A percentile compares a stretch with the other conserved stretches of the same genome.
Evolutionary conservation across 1,284 basidiomycete species (phyloP).

Genomic region (Apiotrichum siamense): DNA sequence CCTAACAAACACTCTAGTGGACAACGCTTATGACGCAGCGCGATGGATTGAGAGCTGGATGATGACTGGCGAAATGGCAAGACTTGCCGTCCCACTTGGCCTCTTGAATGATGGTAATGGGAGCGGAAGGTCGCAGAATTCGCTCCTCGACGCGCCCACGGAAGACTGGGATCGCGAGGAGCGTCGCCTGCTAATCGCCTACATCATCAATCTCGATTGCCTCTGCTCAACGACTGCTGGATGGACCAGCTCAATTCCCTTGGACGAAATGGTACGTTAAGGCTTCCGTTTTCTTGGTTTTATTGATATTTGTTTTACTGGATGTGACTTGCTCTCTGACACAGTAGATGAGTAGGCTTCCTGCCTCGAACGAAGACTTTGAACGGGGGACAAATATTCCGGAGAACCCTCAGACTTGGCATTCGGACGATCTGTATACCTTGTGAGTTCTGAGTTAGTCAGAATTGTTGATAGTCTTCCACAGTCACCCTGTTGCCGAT

Average conservation of each 20-base stretch:
- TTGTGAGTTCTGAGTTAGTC: slow-evolving; percentile 16
- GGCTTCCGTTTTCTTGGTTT: background rate
- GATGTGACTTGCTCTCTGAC: background rate
- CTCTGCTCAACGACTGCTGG: slow-evolving; percentile 24
- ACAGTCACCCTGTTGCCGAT: slow-evolving; percentile 37
- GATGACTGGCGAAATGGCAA: slow-evolving; percentile 17
- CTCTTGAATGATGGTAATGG: slow-evolving; percentile 17
- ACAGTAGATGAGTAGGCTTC: slow-evolving; percentile 20
- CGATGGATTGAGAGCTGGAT: slow-evolving; percentile 41
- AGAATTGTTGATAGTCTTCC: background rate
- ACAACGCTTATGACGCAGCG: background rate
- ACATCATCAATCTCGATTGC: slow-evolving; percentile 20
- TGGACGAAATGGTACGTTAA: slow-evolving; percentile 35
- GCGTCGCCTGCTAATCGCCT: slow-evolving; percentile 24
- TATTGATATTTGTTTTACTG: background rate
- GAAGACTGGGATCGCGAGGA: slow-evolving; percentile 37
- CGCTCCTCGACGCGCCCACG: slow-evolving; percentile 21
- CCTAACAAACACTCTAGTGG: background rate
- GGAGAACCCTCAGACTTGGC: slow-evolving; percentile 32
- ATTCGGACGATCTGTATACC: slow-evolving; percentile 29
- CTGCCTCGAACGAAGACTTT: background rate
- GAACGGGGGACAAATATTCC: slow-evolving; percentile 18
- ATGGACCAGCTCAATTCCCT: slow-evolving; percentile 26
- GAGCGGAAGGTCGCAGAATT: background rate
- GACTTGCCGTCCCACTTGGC: slow-evolving; percentile 29